Evolutionary conservation across 352 stramenopile species (phyloP), one percentile per base, ranked within the genome.

Genomic region (Phytophthora europaea): DNA sequence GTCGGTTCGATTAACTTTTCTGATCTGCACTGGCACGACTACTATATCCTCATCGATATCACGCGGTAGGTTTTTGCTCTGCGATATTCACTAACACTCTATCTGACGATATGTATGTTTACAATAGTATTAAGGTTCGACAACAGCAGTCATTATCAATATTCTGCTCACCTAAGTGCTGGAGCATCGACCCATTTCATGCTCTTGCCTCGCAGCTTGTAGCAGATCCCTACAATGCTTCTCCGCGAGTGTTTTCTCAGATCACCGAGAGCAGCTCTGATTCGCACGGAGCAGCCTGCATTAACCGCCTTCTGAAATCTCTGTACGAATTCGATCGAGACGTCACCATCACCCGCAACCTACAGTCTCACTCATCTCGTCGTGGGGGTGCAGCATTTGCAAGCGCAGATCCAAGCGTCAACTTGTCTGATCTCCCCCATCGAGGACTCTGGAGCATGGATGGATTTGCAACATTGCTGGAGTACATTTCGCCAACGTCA

Each of bases 141-240:
- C 60, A 59, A 20, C 60, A 67, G 33, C 60, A 67, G 47, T 60
- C 5, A 16, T 43, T 67, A 3, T 36, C 34, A 12, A 59, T 59
- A 26, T 59, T 60, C 7, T 67, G 31, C 34, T 60, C 48, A 20
- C 34, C 50, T 3, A 53, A 45, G 34, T 67, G 34, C 9, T 65
- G 47, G 47, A 65, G 31, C 40, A 26, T 64, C 40, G 40, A 55
- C 8, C 57, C 57, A n/a, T 64, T 55, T 54, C 43, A 62, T 52
- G 8, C 36, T 4, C 38, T 40, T 26, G 43, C 22, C 2, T 54
- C 38, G 4, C 40, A 64, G 5, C 40, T 54, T 54, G 57, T 64
- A 4, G 26, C 40, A 5, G 20, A 36, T 56, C 50, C 23, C 10
- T n/a, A 47, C 38, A 47, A 47, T 6, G 38, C 38, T 47, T 47